Evolutionary conservation across 73 alveolate genomes (phyloP).

Genomic region (Symbiodinium pilosum): DNA sequence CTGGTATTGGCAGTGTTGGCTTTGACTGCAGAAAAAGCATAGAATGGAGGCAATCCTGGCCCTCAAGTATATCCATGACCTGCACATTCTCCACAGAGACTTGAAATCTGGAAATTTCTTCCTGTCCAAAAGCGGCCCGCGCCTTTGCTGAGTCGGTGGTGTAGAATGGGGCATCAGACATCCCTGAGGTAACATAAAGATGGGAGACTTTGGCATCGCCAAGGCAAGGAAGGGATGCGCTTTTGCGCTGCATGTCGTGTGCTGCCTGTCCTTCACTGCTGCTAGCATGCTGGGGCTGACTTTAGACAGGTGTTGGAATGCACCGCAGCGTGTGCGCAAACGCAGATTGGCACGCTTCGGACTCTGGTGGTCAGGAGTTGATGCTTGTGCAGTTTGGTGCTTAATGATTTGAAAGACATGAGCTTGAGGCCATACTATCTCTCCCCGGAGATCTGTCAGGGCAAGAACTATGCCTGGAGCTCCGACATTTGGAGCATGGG

Average conservation of each 20-base stretch:
- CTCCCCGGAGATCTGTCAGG: constrained; percentile 97
- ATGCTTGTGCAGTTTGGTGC: neutral
- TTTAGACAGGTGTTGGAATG: constrained; percentile 95
- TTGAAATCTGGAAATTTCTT: constrained; percentile 97
- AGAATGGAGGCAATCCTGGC: constrained; percentile 69
- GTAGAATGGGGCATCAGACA: neutral
- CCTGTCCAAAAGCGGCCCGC: constrained; percentile 95
- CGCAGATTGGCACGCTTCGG: constrained; percentile 97
- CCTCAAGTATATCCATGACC: constrained; percentile 96
- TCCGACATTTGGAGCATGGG: constrained; percentile 97
- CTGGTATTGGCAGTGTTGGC: too few species aligned
- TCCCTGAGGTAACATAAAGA: constrained; percentile 95
- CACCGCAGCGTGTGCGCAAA: constrained; percentile 97
- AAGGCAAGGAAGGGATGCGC: constrained; percentile 33
- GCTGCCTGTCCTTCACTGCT: too few species aligned
- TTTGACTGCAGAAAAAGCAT: too few species aligned
- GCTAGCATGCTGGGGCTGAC: neutral
- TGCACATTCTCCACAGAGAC: constrained; percentile 97
- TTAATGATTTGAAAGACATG: neutral
- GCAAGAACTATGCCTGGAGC: constrained; percentile 96
- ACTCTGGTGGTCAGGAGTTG: neutral
- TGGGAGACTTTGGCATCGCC: constrained; percentile 98
- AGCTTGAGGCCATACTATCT: constrained; percentile 97
- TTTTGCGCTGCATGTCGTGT: neutral
- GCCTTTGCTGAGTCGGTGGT: neutral